These are phyloP conservation scores for Rubus parviflorus DNA, from an alignment of 306 rosid species.

Conservation along the genomic window DNA sequence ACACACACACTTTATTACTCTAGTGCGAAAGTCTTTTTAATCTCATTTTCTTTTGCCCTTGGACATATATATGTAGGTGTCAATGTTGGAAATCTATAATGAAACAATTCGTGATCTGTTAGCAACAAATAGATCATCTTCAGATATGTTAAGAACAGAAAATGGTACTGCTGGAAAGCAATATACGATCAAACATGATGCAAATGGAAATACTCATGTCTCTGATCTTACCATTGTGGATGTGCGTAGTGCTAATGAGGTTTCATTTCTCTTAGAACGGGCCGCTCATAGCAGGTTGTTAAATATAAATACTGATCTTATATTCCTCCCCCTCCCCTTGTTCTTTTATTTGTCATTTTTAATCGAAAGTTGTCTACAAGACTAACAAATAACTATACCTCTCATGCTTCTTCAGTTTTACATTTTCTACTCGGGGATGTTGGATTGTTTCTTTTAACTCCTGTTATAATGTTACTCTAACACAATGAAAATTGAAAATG, in stretches of 20 bases:
- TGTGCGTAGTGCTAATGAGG: slow-evolving; percentile 87
- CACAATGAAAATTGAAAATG: not conserved
- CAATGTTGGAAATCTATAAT: slow-evolving; percentile 96
- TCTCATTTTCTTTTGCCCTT: slow-evolving; percentile 23
- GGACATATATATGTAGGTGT: slow-evolving; percentile 49
- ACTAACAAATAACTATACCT: not conserved
- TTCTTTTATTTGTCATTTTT: not conserved
- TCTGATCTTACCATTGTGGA: slow-evolving; percentile 90
- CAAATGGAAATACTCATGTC: slow-evolving; percentile 72
- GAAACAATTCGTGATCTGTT: slow-evolving; percentile 89
- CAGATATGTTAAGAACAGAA: slow-evolving; percentile 49
- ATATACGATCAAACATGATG: slow-evolving; percentile 86
- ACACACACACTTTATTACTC: not conserved
- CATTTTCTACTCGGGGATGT: not conserved
- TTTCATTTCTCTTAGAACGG: slow-evolving; percentile 75
- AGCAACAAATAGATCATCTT: slow-evolving; percentile 53
- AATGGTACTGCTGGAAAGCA: slow-evolving; percentile 77
- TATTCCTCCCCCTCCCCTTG: not conserved
- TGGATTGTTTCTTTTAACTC: not conserved
- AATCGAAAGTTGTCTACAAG: not conserved
- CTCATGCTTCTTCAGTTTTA: not conserved
- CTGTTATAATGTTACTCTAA: not conserved
- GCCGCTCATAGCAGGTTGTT: slow-evolving; percentile 90
- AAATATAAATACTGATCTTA: not conserved
- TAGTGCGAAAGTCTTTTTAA: not conserved